Percentiles rank a stretch among this genome's conserved stretches.
phyloP scores from a whole-genome alignment of 2,329 filamentous ascomycete species.

The Claviceps spartinae region DNA sequence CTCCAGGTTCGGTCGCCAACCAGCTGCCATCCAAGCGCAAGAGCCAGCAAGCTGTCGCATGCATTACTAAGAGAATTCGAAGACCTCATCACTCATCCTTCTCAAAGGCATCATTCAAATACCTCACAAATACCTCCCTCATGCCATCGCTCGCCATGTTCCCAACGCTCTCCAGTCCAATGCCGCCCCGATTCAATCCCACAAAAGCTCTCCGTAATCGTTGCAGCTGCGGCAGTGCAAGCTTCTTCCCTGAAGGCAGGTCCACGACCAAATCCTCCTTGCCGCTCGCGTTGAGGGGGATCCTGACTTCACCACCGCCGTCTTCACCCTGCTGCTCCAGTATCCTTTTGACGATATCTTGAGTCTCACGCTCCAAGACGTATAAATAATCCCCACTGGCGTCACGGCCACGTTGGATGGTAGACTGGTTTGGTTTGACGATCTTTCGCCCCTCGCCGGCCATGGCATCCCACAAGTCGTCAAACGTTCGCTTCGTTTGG shows the following conservation, averaged over 20 bases:
- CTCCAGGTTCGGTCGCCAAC: too few species aligned
- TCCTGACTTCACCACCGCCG: constrained; percentile 43
- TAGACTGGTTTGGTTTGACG: constrained; percentile 62
- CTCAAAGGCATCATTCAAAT: constrained; percentile 52
- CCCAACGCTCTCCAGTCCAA: constrained; percentile 40
- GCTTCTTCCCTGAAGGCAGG: constrained; percentile 46
- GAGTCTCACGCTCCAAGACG: constrained; percentile 64
- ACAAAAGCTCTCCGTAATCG: constrained; percentile 66
- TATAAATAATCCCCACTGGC: constrained; percentile 64
- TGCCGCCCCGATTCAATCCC: constrained; percentile 58
- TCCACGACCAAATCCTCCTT: constrained; percentile 44
- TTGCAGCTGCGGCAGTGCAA: constrained; percentile 65
- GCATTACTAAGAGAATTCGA: background rate
- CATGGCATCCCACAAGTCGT: constrained; percentile 62
- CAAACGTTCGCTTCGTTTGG: constrained; percentile 41
- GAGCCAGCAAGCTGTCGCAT: background rate
- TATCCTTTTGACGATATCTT: constrained; percentile 59
- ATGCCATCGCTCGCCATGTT: constrained; percentile 41
- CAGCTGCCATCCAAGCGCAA: background rate
- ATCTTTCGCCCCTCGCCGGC: constrained; percentile 48
- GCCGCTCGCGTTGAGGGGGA: constrained; percentile 23
- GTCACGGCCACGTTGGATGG: constrained; percentile 49
- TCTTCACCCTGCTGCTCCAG: constrained; percentile 58
- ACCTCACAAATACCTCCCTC: constrained; percentile 50
- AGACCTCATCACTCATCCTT: constrained; percentile 28